These are phyloP conservation scores for Yueomyces sp. DNA, from an alignment of 805 yeast species.

Conservation along the genomic window DNA sequence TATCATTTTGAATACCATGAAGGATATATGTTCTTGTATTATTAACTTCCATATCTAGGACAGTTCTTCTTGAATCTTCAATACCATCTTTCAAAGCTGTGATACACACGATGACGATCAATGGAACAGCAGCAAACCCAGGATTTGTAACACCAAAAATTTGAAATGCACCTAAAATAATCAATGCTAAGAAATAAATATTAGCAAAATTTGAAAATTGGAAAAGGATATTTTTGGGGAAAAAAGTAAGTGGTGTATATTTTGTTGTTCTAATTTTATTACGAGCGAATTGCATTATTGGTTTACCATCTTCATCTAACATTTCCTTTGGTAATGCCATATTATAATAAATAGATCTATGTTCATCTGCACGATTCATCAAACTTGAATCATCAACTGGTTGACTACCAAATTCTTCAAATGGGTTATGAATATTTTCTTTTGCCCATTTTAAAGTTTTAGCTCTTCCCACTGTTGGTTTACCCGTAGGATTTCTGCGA, in stretches of 20 bases:
- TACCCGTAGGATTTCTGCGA: conserved; percentile 58
- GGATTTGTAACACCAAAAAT: conserved; percentile 78
- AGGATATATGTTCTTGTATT: conserved; percentile 61
- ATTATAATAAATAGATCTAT: conserved; percentile 47
- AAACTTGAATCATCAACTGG: conserved; percentile 23
- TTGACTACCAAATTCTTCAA: conserved; percentile 19
- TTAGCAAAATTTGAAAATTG: conserved; percentile 90
- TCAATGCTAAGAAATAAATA: conserved; percentile 66
- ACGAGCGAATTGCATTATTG: conserved; percentile 53
- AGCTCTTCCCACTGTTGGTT: conserved; percentile 48
- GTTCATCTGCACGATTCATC: conserved; percentile 27
- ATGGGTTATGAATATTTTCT: conserved; percentile 24
- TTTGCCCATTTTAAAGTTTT: conserved; percentile 44
- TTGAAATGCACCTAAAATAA: conserved; percentile 63
- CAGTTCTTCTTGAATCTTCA: conserved; percentile 68
- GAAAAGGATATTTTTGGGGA: conserved; percentile 69
- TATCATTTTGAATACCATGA: conserved; percentile 39
- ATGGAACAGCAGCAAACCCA: conserved; percentile 60
- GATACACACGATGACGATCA: conserved; percentile 60
- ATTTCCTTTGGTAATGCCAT: conserved; percentile 43
- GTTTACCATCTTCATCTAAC: conserved; percentile 48
- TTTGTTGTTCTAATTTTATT: conserved; percentile 92
- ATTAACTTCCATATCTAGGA: conserved; percentile 60
- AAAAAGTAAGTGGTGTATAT: conserved; percentile 78
- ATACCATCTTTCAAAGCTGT: conserved; percentile 73